phyloP scores from a whole-genome alignment of 2,329 filamentous ascomycete species.

The Aspergillus phoenicis region DNA sequence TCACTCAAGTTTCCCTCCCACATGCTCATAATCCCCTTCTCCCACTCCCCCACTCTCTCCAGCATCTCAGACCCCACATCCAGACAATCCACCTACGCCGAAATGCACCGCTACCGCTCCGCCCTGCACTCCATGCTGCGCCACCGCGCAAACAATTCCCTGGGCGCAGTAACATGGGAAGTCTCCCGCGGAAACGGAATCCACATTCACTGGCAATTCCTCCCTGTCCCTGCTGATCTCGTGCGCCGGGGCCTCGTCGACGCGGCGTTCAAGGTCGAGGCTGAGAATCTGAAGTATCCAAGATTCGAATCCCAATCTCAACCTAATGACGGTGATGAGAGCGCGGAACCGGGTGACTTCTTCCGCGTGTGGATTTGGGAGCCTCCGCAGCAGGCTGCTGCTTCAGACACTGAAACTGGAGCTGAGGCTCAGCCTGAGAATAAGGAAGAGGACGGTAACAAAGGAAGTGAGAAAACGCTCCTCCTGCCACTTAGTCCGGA shows the following conservation, averaged over 20 bases:
- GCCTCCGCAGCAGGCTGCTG: conserved; percentile 4
- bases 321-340: conserved; percentile 43
- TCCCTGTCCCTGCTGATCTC: conserved; percentile 71
- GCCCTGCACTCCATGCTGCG: conserved; percentile 77
- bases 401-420: not conserved
- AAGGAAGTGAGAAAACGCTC: conserved; percentile 62
- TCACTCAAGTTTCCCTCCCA: conserved; percentile 78
- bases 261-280: conserved; percentile 84
- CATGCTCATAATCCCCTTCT: conserved; percentile 85
- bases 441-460: not conserved
- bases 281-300: conserved; percentile 70
- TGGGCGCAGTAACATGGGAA: conserved; percentile 90
- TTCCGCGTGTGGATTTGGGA: conserved; percentile 82
- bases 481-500: conserved; percentile 72
- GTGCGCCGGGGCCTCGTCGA: conserved; percentile 76
- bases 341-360: conserved; percentile 60
- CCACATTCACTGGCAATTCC: conserved; percentile 91
- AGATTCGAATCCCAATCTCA: conserved; percentile 47
- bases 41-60: conserved; percentile 75
- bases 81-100: conserved; percentile 63
- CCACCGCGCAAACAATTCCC: conserved; percentile 48
- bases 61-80: conserved; percentile 64
- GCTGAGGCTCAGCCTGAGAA: conserved; percentile 10
- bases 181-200: conserved; percentile 80
- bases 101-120: conserved; percentile 81